Evolutionary conservation across 2,329 filamentous ascomycete species (phyloP), one percentile per base, ranked within the genome.

Genomic region (Scolecobasidium constrictum): DNA sequence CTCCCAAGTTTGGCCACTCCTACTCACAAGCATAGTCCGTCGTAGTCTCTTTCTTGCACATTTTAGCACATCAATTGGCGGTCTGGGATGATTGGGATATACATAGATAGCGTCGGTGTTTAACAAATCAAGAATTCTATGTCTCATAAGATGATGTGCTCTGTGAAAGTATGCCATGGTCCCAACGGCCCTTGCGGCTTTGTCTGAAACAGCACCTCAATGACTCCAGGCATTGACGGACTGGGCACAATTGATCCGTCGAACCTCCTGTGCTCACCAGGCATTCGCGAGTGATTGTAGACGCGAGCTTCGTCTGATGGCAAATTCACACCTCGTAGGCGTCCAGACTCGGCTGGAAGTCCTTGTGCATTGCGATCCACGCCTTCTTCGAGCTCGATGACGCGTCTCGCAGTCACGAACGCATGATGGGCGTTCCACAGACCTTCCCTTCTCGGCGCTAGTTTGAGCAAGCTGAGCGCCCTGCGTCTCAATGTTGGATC

Each of bases 331-430:
- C 26, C 26, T 9, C 17, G 17, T 15, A 36, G 12, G 18, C 34
- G 34, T 17, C 7, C 34, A 18, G 13, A 36, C 17, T 36, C 34
- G 34, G 9, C 9, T 36, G 34, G 34, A 11, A 36, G 13, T 16
- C 12, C 34, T 36, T 36, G 9, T 31, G 26, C 19, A 19, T 34
- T 22, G 16, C n/a, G 39, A 19, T 12, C 16, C 15, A 6, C 16
- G 23, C n/a, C 26, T 41, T 41, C 38, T 35, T 41, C 38, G 9
- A 41, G 9, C 20, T 12, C 23, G n/a, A 41, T 35, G 20, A 41
- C 18, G 11, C 23, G 20, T 7, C 12, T 31, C 13, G 38, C 38
- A 9, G 22, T 35, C 18, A 33, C 22, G 21, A 16, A 11, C 5
- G 38, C 38, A 19, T 9, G 9, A 16, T 11, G 9, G n/a, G 38